Percentiles rank a stretch among this genome's conserved stretches.
Evolutionary conservation across 345 rosid species (phyloP).

Genomic region (Linum trigynum): DNA sequence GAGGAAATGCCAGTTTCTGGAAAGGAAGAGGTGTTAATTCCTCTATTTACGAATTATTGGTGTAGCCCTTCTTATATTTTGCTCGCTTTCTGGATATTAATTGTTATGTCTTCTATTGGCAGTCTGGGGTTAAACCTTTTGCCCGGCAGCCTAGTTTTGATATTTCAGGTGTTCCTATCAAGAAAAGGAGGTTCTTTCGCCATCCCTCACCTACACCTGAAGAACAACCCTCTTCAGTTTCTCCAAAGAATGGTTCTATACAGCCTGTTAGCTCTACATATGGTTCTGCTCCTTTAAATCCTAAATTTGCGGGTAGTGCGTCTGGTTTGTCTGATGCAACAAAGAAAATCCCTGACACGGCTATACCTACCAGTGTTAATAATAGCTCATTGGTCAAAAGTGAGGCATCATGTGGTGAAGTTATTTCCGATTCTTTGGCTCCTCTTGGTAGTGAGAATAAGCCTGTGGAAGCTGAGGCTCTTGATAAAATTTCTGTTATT

Average conservation of each 20-base stretch:
- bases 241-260: slow-evolving; percentile 13
- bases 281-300: slow-evolving; percentile 24
- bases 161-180: slow-evolving; percentile 63
- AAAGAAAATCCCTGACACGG: slow-evolving; percentile 5
- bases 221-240: slow-evolving; percentile 18
- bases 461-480: slow-evolving; percentile 16
- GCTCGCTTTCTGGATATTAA: slow-evolving; percentile 13
- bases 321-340: slow-evolving; percentile 23
- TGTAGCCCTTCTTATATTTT: slow-evolving; percentile 9
- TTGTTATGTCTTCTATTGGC: slow-evolving; percentile 25
- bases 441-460: slow-evolving; percentile 17
- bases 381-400: slow-evolving; percentile 19
- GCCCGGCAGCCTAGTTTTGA: slow-evolving; percentile 42
- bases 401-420: slow-evolving; percentile 23
- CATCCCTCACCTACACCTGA: slow-evolving; percentile 34
- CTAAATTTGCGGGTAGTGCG: slow-evolving; percentile 15
- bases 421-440: slow-evolving; percentile 23
- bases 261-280: slow-evolving; percentile 17
- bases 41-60: slow-evolving; percentile 3
- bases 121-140: slow-evolving; percentile 42
- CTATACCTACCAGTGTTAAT: slow-evolving; percentile 7
- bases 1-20: slow-evolving; percentile 39
- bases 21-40: slow-evolving; percentile 47
- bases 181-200: slow-evolving; percentile 62
- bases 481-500: slow-evolving; percentile 7